Base-by-base conservation (phyloP, 2,329 filamentous ascomycete genomes). In the Aspergillus transmontanensis region DNA sequence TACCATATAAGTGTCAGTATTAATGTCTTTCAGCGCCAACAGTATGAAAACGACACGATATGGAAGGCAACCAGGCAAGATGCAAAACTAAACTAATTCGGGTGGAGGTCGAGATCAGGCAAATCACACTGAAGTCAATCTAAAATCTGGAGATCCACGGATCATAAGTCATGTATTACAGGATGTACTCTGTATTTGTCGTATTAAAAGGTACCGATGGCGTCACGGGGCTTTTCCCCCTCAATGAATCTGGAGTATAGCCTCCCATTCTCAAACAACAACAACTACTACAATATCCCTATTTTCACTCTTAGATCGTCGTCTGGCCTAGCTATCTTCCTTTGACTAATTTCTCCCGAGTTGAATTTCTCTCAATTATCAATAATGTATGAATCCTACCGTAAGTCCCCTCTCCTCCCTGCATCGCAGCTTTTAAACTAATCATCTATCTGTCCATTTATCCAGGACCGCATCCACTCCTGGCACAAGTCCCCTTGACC, bases 401-500 rank as follows among this genome's bases (percentile, higher is more conserved):
- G 80, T 82, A 65, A 66, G 80, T 76, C 23, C 58, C 41, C 34
- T 39, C 26, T 45, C 23, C 10, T 2, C 36, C 26, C 39, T 26
- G 39, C 26, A 30, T 28, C 41, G 43, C n/a, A 43, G 39, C 39
- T n/a, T 41, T n/a, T 34, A 46, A 45, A 21, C 56, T 45, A 28
- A 62, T n/a, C 51, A 23, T 58, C 63, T 51, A 65, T 53, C 28
- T 23, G 43, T 34, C 21, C 26, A n/a, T 41, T 41, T 41, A 26
- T 7, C 14, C 66, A 93, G 90, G 86, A 68, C 89, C 93, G 19
- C 93, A 97, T 80, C 92, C 90, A 19, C 87, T 97, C 68, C 88
- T 99, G 54, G 91, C 94, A 69, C 95, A 99, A 81, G 89, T 98
- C 46, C 93, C 95, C 34, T 83, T 99, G 60, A 96, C 93, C 57